These are phyloP conservation scores for Wilhelminamyces savonicus DNA, from an alignment of 805 yeast species.

Conservation along the genomic window DNA sequence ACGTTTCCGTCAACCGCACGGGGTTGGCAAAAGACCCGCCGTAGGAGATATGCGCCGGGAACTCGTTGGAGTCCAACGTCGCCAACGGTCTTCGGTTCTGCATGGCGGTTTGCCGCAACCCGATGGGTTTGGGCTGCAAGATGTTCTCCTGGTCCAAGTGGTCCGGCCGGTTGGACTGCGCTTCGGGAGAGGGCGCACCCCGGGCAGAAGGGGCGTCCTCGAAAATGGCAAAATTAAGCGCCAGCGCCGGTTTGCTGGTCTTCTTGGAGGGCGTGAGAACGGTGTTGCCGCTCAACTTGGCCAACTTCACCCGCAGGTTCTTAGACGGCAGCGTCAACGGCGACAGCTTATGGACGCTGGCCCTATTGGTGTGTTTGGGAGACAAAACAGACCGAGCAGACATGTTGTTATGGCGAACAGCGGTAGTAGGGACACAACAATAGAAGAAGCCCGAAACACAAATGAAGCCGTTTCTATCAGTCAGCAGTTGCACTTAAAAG, in stretches of 20 bases:
- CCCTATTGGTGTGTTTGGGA: slow-evolving; percentile 15
- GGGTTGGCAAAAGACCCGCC: too few species aligned
- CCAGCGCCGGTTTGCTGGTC: too few species aligned
- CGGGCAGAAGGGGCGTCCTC: too few species aligned
- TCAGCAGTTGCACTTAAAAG: too few species aligned
- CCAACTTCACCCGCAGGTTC: slow-evolving; percentile 6
- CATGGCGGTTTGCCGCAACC: too few species aligned
- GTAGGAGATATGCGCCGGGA: slow-evolving; percentile 7
- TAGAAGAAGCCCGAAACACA: too few species aligned
- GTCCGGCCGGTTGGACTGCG: slow-evolving; percentile 1
- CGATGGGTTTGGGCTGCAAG: slow-evolving; percentile 9
- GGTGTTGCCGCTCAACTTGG: slow-evolving; percentile 5
- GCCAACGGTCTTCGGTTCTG: slow-evolving; percentile 10
- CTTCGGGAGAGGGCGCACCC: too few species aligned
- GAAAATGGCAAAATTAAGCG: slow-evolving; percentile 9
- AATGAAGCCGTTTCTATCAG: too few species aligned
- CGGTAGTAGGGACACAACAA: too few species aligned
- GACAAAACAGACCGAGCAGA: slow-evolving; percentile 19
- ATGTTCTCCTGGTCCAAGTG: slow-evolving; percentile 14
- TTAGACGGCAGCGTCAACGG: too few species aligned
- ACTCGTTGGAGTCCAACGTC: slow-evolving; percentile 5
- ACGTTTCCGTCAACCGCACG: slow-evolving; percentile 6
- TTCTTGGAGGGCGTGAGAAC: slow-evolving; percentile 2
- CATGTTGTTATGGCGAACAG: too few species aligned
- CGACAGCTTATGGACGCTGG: too few species aligned